Evolutionary conservation across 768 basidiomycete species (phyloP).

Genomic region (Sarcomyxa edulis): DNA sequence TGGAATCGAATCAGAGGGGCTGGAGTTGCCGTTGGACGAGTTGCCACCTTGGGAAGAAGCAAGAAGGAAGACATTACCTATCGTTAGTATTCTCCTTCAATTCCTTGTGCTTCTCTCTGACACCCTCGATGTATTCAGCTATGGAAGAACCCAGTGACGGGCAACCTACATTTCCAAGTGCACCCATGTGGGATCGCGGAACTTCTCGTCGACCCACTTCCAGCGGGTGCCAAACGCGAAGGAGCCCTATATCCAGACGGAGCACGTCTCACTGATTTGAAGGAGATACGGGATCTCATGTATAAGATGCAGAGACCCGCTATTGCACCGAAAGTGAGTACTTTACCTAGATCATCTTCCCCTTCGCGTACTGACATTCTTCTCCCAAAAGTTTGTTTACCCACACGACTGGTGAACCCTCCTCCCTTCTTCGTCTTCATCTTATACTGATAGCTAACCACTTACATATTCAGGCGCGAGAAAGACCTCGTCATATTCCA

Average conservation of each 20-base stretch:
- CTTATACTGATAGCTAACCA: background rate
- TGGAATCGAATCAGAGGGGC: slow-evolving; percentile 74
- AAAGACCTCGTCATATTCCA: slow-evolving; percentile 83
- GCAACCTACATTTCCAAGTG: slow-evolving; percentile 81
- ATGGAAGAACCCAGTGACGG: slow-evolving; percentile 92
- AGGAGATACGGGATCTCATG: slow-evolving; percentile 64
- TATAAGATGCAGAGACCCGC: slow-evolving; percentile 89
- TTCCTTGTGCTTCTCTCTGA: slow-evolving; percentile 4
- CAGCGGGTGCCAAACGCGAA: slow-evolving; percentile 47
- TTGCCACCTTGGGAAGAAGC: slow-evolving; percentile 81
- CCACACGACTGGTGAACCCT: slow-evolving; percentile 82
- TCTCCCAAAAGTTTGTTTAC: slow-evolving; percentile 58
- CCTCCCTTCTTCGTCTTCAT: background rate
- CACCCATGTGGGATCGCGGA: slow-evolving; percentile 75
- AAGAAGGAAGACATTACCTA: slow-evolving; percentile 67
- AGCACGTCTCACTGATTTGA: slow-evolving; percentile 66
- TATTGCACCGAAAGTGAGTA: slow-evolving; percentile 70
- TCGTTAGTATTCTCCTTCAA: slow-evolving; percentile 35
- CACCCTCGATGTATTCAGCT: slow-evolving; percentile 33
- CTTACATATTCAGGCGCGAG: slow-evolving; percentile 26
- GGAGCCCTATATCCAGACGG: slow-evolving; percentile 83
- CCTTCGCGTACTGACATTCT: background rate
- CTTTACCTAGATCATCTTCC: background rate
- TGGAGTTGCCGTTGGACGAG: slow-evolving; percentile 60
- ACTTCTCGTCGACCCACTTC: slow-evolving; percentile 70